Conservation (phyloP, 352 stramenopile species). For the Pythium biforme region DNA sequence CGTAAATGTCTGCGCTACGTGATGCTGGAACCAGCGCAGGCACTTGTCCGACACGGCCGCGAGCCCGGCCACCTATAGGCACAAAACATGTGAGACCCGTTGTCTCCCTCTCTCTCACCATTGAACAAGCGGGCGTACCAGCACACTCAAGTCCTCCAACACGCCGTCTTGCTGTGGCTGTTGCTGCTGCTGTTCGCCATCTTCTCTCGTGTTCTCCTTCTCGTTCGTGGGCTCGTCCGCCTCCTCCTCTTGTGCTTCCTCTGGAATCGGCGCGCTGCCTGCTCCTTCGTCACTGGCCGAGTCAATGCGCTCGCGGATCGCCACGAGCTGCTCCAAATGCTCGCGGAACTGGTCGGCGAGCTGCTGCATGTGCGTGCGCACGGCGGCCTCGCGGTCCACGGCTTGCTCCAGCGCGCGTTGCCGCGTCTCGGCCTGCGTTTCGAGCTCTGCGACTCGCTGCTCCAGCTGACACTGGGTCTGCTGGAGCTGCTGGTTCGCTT, state of each 20-base stretch:
- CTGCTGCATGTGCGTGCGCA: slow-evolving; percentile 36
- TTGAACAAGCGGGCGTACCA: slow-evolving; percentile 10
- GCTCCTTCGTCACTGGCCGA: neutral
- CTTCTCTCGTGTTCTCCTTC: too few relatives aligned
- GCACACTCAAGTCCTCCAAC: slow-evolving; percentile 13
- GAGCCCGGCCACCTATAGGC: slow-evolving; percentile 39
- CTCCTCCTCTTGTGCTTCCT: neutral
- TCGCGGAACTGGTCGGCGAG: slow-evolving; percentile 51
- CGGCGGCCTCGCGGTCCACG: slow-evolving; percentile 23
- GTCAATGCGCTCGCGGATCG: slow-evolving; percentile 51
- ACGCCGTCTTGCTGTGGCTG: too few relatives aligned
- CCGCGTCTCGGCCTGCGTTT: slow-evolving; percentile 29
- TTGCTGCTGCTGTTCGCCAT: too few relatives aligned
- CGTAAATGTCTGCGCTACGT: slow-evolving; percentile 45
- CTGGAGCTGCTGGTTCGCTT: slow-evolving; percentile 39
- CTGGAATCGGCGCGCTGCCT: too few relatives aligned
- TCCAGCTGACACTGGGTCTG: slow-evolving; percentile 32
- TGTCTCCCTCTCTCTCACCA: neutral
- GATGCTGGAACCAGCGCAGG: slow-evolving; percentile 51
- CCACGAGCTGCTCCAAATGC: slow-evolving; percentile 59
- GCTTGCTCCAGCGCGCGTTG: slow-evolving; percentile 9
- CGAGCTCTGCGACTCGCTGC: slow-evolving; percentile 29
- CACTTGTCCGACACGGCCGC: slow-evolving; percentile 48
- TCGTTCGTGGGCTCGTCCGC: neutral
- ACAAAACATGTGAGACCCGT: neutral